phyloP scores from a whole-genome alignment of 768 basidiomycete species.

The Tulasnella sp. region DNA sequence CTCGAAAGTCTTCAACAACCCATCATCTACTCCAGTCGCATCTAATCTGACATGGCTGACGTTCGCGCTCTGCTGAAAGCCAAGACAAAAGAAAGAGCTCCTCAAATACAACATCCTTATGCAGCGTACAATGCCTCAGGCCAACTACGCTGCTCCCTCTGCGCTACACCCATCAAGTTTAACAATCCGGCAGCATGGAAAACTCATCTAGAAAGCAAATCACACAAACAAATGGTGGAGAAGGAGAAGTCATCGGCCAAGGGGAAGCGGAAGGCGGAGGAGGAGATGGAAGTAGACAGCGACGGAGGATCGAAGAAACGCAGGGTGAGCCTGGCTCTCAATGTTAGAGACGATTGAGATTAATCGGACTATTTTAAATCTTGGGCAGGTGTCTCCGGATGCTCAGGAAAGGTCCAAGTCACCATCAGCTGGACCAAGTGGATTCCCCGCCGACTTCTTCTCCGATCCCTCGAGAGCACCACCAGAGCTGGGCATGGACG shows the following conservation, averaged over 20 bases:
- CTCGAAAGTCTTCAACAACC: not conserved
- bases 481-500: slow-evolving; percentile 40
- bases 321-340: slow-evolving; percentile 20
- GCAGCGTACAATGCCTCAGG: slow-evolving; percentile 64
- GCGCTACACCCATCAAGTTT: slow-evolving; percentile 55
- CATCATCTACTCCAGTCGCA: not conserved
- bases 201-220: slow-evolving; percentile 78
- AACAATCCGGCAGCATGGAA: slow-evolving; percentile 75
- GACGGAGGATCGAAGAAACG: slow-evolving; percentile 25
- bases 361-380: not conserved
- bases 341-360: not conserved
- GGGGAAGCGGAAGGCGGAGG: slow-evolving; percentile 38
- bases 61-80: slow-evolving; percentile 75
- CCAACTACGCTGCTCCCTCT: slow-evolving; percentile 66
- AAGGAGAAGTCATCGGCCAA: slow-evolving; percentile 48
- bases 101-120: slow-evolving; percentile 64
- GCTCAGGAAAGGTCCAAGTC: slow-evolving; percentile 6
- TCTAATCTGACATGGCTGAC: slow-evolving; percentile 47
- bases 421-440: slow-evolving; percentile 28
- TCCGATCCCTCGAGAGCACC: slow-evolving; percentile 64
- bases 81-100: slow-evolving; percentile 62
- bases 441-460: slow-evolving; percentile 70
- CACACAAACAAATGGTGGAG: slow-evolving; percentile 63
- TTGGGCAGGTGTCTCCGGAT: not conserved
- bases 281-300: slow-evolving; percentile 30